A percentile compares a stretch with the other conserved stretches of the same genome.
Evolutionary conservation across 352 stramenopile species (phyloP).

Genomic region (Phytopythium aichiense): DNA sequence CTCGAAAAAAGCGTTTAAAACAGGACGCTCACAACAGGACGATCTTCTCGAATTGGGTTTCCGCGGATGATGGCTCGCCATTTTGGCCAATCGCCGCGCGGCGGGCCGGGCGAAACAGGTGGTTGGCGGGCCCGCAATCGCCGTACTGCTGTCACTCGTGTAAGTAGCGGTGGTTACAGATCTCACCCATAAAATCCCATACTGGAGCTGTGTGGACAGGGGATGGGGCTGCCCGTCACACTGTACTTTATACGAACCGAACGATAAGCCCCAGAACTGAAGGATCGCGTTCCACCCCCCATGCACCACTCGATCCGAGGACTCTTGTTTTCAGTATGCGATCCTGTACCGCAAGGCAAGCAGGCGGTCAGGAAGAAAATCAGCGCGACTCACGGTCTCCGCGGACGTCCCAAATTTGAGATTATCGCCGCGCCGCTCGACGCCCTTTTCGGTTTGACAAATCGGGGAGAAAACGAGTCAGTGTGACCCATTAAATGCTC

Average conservation of each 20-base stretch:
- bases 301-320: neutral
- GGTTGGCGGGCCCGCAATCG: constrained; percentile 13
- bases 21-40: neutral
- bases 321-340: neutral
- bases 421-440: neutral
- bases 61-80: constrained; percentile 12
- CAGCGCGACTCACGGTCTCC: neutral
- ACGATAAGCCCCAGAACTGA: constrained; percentile 2
- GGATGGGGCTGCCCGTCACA: neutral
- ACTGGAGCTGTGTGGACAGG: neutral
- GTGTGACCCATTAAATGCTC: no score
- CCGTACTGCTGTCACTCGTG: neutral
- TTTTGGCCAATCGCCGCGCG: constrained; percentile 7
- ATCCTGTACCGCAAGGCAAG: no score
- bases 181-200: constrained; percentile 27
- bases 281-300: constrained; percentile 1
- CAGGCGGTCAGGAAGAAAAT: neutral
- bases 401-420: neutral
- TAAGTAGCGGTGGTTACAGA: constrained; percentile 22
- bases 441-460: no score
- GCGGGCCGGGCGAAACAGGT: neutral
- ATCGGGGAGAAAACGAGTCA: no score
- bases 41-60: constrained; percentile 15
- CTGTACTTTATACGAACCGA: neutral
- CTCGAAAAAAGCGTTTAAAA: constrained; percentile 5